Base-by-base conservation (phyloP, 73 alveolate genomes). In the Diophrys appendiculata region DNA sequence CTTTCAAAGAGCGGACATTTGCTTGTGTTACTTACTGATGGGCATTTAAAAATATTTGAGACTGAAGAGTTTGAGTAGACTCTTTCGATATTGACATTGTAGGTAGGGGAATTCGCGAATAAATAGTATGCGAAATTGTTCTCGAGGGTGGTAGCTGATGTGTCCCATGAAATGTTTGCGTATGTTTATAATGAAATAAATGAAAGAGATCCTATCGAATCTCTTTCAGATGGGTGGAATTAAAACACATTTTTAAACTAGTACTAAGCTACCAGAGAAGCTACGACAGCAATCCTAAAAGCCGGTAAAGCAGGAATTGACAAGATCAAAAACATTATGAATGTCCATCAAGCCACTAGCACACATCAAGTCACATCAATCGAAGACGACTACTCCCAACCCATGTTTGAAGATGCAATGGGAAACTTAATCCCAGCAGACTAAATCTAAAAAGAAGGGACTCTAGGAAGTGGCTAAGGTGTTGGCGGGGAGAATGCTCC, bases 391-490 rank as follows among this genome's bases (percentile, higher is more conserved):
- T 43, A 5, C 5, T 5, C 5, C 60, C 5, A 5, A 11, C 60
- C 60, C 60, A 43, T 43, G 60, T 43, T 43, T 43, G 60, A 43
- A 43, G 60, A 43, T 43, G 60, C 60, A 43, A 43, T 43, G 60
- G 60, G 60, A 18, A 43, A 43, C 60, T 43, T 43, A 43, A 43
- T 43, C 18, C 60, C 60, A 43, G 5, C 18, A 11, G 60, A 43
- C n/a, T 43, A 43, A 43, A 43, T 43, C 5, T 43, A 43, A 43
- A 43, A 43, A 18, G 60, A 43, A 43, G 60, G 60, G 18, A 43
- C 18, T 5, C 5, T 11, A 43, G 60, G 60, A 43, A 18, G 18
- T 5, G 18, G 60, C 18, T 18, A 5, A 43, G 60, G 5, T 43
- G n/a, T 18, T 11, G 60, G 60, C n/a, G 60, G 60, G 60, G 18